Conservation (phyloP, 164 flowering plant genomes). For the Cinnamomum chago region DNA sequence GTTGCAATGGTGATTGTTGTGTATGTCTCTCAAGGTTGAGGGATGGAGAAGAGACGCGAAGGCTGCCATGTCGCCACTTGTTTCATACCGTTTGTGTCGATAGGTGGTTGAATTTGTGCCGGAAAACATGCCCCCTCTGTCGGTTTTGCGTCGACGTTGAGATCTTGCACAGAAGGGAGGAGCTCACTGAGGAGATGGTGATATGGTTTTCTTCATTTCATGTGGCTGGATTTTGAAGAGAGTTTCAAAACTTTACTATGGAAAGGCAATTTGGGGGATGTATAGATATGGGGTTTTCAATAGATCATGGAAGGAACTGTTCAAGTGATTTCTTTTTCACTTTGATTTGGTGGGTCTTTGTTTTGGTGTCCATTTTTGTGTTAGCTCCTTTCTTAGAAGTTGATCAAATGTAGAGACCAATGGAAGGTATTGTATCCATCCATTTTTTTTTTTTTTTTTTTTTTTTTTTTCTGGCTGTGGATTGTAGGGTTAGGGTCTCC, state of each 20-base stretch:
- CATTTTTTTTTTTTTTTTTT: too few species aligned
- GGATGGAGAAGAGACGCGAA: constrained; percentile 33
- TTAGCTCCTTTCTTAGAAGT: neutral
- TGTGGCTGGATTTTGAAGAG: constrained; percentile 59
- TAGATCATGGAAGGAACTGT: neutral
- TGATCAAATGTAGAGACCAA: neutral
- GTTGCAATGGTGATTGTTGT: constrained; percentile 24
- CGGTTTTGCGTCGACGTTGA: constrained; percentile 40
- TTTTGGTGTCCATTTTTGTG: neutral
- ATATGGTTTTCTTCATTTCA: constrained; percentile 94
- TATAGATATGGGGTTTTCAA: neutral
- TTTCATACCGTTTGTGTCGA: constrained; percentile 64
- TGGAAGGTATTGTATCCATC: neutral
- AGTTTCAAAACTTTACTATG: neutral
- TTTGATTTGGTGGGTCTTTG: neutral
- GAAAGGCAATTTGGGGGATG: neutral
- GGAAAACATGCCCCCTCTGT: constrained; percentile 76
- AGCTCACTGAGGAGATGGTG: constrained; percentile 73
- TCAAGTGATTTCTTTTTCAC: neutral
- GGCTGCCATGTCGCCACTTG: constrained; percentile 64
- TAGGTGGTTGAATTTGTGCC: constrained; percentile 49
- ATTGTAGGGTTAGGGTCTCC: too few species aligned
- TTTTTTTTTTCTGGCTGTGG: neutral
- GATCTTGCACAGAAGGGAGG: constrained; percentile 21
- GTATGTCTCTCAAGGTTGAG: constrained; percentile 55